phyloP scores from a whole-genome alignment of 1,284 basidiomycete species.

The Puccinia coronata region DNA sequence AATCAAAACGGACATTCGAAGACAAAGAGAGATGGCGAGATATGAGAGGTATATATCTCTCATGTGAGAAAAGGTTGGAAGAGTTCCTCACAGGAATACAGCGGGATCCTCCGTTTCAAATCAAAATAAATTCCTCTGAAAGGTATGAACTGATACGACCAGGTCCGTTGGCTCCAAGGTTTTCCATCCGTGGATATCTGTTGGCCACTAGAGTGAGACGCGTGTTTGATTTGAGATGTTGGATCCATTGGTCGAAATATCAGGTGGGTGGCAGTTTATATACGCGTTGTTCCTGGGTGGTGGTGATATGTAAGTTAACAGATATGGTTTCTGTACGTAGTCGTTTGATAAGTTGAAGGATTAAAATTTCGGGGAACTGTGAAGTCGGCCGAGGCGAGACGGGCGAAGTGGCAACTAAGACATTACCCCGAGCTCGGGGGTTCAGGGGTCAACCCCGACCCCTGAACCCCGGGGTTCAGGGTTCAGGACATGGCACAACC shows the following conservation, averaged over 20 bases:
- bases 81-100: conserved; percentile 62
- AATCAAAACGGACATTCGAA: background rate
- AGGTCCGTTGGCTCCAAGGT: conserved; percentile 57
- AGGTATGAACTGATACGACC: conserved; percentile 59
- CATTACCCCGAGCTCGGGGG: too few relatives aligned
- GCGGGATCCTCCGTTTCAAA: conserved; percentile 73
- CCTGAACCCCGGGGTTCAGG: too few relatives aligned
- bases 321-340: too few relatives aligned
- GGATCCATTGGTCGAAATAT: background rate
- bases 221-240: background rate
- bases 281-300: background rate
- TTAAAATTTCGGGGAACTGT: background rate
- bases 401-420: too few relatives aligned
- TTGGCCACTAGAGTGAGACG: background rate
- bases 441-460: too few relatives aligned
- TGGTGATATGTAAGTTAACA: too few relatives aligned
- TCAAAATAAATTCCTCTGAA: conserved; percentile 76
- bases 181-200: conserved; percentile 8
- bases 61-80: too few relatives aligned
- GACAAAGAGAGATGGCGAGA: conserved; percentile 58
- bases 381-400: too few relatives aligned
- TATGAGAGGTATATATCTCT: too few relatives aligned
- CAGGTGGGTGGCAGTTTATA: too few relatives aligned
- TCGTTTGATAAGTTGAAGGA: background rate
- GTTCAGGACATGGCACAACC: too few relatives aligned